A percentile compares a stretch with the other conserved stretches of the same genome.
Evolutionary conservation across 768 basidiomycete genomes (phyloP).

Genomic region (Exidia glandulosa): DNA sequence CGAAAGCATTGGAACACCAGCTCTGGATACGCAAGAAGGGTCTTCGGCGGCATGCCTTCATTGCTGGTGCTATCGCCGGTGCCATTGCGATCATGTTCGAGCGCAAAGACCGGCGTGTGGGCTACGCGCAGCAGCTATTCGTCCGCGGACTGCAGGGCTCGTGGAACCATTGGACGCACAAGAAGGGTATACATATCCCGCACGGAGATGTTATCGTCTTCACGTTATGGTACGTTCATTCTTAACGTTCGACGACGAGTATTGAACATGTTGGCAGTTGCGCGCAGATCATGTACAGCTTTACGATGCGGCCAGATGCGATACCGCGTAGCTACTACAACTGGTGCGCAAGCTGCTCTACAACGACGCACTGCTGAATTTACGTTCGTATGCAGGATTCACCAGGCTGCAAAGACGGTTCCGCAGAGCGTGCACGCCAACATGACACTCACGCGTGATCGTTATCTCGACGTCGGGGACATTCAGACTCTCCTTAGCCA

Average conservation of each 20-base stretch:
- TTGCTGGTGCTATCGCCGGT: slow-evolving; percentile 70
- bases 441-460: slow-evolving; percentile 44
- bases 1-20: slow-evolving; percentile 52
- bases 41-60: slow-evolving; percentile 64
- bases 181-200: slow-evolving; percentile 59
- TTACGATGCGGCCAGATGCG: slow-evolving; percentile 70
- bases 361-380: background rate
- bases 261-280: slow-evolving; percentile 32
- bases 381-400: slow-evolving; percentile 42
- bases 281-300: slow-evolving; percentile 78
- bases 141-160: slow-evolving; percentile 86
- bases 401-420: slow-evolving; percentile 54
- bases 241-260: too few relatives aligned
- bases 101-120: slow-evolving; percentile 47
- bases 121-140: slow-evolving; percentile 80
- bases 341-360: slow-evolving; percentile 39
- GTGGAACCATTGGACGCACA: slow-evolving; percentile 67
- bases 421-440: slow-evolving; percentile 51
- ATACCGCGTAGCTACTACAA: slow-evolving; percentile 63
- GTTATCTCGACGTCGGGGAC: slow-evolving; percentile 41
- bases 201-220: slow-evolving; percentile 80
- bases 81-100: slow-evolving; percentile 69
- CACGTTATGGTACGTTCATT: slow-evolving; percentile 44
- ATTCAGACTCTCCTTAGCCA: slow-evolving; percentile 44
- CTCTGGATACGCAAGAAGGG: slow-evolving; percentile 56